Evolutionary conservation across 2,329 filamentous ascomycete species (phyloP), one percentile per base, ranked within the genome.

Genomic region (Hypoxylon sp.): DNA sequence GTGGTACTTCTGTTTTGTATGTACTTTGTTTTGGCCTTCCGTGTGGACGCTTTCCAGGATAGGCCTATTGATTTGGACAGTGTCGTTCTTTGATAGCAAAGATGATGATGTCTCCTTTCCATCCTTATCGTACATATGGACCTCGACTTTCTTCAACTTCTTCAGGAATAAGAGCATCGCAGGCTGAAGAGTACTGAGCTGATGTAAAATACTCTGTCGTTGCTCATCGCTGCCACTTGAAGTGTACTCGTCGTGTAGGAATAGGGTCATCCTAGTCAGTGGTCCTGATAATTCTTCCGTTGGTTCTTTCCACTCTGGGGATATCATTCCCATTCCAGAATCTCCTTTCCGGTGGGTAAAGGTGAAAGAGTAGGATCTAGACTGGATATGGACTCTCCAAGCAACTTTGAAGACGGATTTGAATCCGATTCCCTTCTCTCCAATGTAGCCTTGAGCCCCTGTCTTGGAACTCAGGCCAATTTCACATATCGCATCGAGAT

Each of bases 391-490:
- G 3, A 83, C 84, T 30, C 79, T 80, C 64, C 75, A 80, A 0
- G 84, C 82, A 0, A 79, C 84, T 72, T 79, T 85, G 67, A 86
- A 87, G 0, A 85, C 83, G 0, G 84, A 85, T 66, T 86, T 86
- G 76, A 86, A 86, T 0, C 84, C 85, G 14, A 86, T 84, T 8
- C 84, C 84, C 60, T 86, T 86, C 61, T 83, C 82, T 2, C 84
- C 84, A n/a, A 85, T 84, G 44, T 84, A 85, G 0, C 81, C 81
- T 6, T 81, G 78, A 0, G 76, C 75, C 1, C 70, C 75, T 0
- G 72, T 77, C 61, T 86, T 87, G 3, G 85, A 83, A 70, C 85
- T 87, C 14, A 81, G 56, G 0, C 82, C 81, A 1, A 85, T 77
- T 1, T 72, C 58, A 69, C 85, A 88, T 20, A 88, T 83, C 0